Percentiles rank a stretch among this genome's conserved stretches.
These are phyloP conservation scores for Eremomyces bilateralis DNA, from an alignment of 495 filamentous ascomycete species.

Conservation along the genomic window DNA sequence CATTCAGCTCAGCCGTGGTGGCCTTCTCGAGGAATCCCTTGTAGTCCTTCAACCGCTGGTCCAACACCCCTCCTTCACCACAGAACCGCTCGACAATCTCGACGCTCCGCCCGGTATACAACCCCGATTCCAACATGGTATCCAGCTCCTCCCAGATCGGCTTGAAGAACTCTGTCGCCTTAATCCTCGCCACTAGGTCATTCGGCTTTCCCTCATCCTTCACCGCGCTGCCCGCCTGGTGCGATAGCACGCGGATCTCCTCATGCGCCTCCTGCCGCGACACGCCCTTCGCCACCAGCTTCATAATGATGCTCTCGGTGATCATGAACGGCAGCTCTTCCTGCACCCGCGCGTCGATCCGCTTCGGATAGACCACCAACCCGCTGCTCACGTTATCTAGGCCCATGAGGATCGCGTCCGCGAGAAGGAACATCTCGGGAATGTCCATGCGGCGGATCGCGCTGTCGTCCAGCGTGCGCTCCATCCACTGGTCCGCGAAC, in stretches of 20 bases:
- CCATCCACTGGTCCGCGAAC: conserved; percentile 67
- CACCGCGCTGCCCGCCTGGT: conserved; percentile 59
- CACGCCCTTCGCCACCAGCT: conserved; percentile 47
- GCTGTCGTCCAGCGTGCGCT: conserved; percentile 37
- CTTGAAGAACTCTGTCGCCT: conserved; percentile 52
- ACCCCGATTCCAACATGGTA: conserved; percentile 42
- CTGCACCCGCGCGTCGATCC: conserved; percentile 45
- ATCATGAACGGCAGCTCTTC: conserved; percentile 84
- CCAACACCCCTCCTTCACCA: no score
- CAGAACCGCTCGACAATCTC: conserved; percentile 37
- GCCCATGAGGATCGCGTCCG: conserved; percentile 62
- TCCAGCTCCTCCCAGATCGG: conserved; percentile 64
- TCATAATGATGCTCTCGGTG: conserved; percentile 74
- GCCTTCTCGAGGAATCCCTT: no score
- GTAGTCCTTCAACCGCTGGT: no score
- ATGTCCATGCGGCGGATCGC: conserved; percentile 50
- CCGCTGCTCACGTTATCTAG: conserved; percentile 70
- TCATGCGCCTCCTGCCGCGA: conserved; percentile 86
- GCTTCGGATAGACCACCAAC: conserved; percentile 66
- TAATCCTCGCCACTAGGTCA: conserved; percentile 67
- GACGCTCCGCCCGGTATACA: conserved; percentile 45
- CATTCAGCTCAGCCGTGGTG: no score
- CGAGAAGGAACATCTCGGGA: conserved; percentile 59
- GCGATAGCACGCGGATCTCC: conserved; percentile 66
- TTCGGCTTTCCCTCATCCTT: conserved; percentile 64